These are phyloP conservation scores for Debaryomyces castellii DNA, from an alignment of 805 yeast species.

Conservation along the genomic window DNA sequence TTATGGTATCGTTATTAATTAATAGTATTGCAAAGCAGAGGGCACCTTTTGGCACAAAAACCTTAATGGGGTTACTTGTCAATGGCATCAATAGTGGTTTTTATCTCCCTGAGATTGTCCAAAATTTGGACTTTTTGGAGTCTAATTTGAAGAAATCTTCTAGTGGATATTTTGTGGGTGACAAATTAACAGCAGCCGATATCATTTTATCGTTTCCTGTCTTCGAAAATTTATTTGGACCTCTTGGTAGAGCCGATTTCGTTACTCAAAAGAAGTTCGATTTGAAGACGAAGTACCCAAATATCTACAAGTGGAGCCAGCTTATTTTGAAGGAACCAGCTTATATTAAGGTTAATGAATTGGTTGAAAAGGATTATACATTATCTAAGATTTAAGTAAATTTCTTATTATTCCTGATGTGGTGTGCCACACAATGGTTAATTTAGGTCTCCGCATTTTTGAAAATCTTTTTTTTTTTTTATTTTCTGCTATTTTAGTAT, in stretches of 20 bases:
- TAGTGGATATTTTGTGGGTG: slow-evolving; percentile 46
- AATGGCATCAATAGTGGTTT: slow-evolving; percentile 22
- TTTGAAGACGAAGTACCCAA: slow-evolving; percentile 15
- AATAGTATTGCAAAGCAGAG: slow-evolving; percentile 19
- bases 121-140: slow-evolving; percentile 30
- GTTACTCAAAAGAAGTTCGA: slow-evolving; percentile 16
- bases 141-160: slow-evolving; percentile 20
- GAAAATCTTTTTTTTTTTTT: too few species aligned
- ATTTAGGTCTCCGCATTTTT: too few species aligned
- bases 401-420: too few species aligned
- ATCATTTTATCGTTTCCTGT: slow-evolving; percentile 53
- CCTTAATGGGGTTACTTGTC: slow-evolving; percentile 21
- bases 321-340: slow-evolving; percentile 11
- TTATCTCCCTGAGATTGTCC: slow-evolving; percentile 22
- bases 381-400: not conserved
- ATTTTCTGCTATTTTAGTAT: too few species aligned
- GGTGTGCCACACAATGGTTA: too few species aligned
- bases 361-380: not conserved
- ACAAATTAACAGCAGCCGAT: slow-evolving; percentile 55
- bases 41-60: slow-evolving; percentile 28
- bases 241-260: slow-evolving; percentile 19
- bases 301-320: slow-evolving; percentile 23
- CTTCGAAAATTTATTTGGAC: slow-evolving; percentile 21
- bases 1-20: slow-evolving; percentile 35
- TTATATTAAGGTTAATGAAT: slow-evolving; percentile 14